Evolutionary conservation across 805 yeast species (phyloP).

Genomic region (Lachancea lanzarotensis): DNA sequence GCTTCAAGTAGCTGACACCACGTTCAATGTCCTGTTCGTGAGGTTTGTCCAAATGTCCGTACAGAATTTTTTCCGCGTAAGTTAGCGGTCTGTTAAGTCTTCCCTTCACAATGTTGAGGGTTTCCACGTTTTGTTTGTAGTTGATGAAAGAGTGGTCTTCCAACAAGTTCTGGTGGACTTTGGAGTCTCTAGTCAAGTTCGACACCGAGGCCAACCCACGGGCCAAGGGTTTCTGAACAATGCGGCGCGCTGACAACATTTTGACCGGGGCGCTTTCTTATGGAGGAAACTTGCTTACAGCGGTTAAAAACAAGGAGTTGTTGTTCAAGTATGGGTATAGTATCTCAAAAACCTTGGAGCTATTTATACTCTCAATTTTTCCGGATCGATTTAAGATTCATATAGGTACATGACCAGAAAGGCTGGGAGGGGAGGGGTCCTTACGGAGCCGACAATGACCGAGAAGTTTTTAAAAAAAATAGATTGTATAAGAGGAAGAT

Average conservation of each 20-base stretch:
- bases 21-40: slow-evolving; percentile 78
- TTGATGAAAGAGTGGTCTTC: slow-evolving; percentile 82
- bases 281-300: not conserved
- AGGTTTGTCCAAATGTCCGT: slow-evolving; percentile 92
- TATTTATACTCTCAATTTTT: slow-evolving; percentile 6
- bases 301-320: not conserved
- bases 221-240: slow-evolving; percentile 18
- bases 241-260: slow-evolving; percentile 33
- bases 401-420: not conserved
- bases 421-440: not conserved
- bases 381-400: not conserved
- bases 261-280: not conserved
- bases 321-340: too few relatives aligned
- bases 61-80: slow-evolving; percentile 89
- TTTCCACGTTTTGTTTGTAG: slow-evolving; percentile 86
- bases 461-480: not conserved
- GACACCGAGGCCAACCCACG: slow-evolving; percentile 40
- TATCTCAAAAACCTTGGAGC: not conserved
- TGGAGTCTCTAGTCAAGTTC: slow-evolving; percentile 53
- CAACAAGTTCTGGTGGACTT: slow-evolving; percentile 73
- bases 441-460: slow-evolving; percentile 6
- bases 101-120: slow-evolving; percentile 74
- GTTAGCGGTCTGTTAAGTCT: slow-evolving; percentile 86
- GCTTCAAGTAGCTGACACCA: slow-evolving; percentile 85
- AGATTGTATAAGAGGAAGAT: too few relatives aligned